A percentile compares a stretch with the other conserved stretches of the same genome.
These are phyloP conservation scores for Ceratocystis variospora DNA, from an alignment of 2,329 filamentous ascomycete genomes.

Conservation along the genomic window DNA sequence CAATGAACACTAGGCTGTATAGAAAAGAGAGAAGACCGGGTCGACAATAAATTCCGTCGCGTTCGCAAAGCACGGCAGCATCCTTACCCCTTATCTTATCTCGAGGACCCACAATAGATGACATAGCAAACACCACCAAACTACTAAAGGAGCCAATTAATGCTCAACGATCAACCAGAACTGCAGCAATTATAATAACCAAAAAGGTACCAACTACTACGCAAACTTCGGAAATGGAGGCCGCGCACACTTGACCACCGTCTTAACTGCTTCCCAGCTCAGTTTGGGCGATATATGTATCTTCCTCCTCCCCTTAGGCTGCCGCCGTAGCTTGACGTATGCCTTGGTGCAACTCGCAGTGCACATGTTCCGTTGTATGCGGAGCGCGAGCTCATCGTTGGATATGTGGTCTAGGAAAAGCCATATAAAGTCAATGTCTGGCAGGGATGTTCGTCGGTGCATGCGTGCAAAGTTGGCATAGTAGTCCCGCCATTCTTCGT, in stretches of 20 bases:
- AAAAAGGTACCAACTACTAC: background rate
- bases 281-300: constrained; percentile 14
- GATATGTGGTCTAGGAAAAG: constrained; percentile 18
- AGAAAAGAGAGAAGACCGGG: background rate
- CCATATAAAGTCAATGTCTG: constrained; percentile 17
- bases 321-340: constrained; percentile 11
- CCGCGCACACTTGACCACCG: constrained; percentile 12
- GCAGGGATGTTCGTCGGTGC: constrained; percentile 15
- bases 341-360: constrained; percentile 10
- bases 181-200: background rate
- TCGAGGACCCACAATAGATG: constrained; percentile 10
- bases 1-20: background rate
- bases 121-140: background rate
- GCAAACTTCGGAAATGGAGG: constrained; percentile 15
- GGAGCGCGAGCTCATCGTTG: constrained; percentile 14
- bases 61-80: constrained; percentile 12
- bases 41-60: background rate
- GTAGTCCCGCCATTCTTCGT: constrained; percentile 17
- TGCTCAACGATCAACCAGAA: background rate
- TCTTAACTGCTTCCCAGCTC: constrained; percentile 17
- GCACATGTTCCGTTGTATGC: constrained; percentile 17
- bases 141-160: too few species aligned
- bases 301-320: constrained; percentile 14
- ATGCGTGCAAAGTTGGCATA: constrained; percentile 15
- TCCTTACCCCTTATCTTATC: constrained; percentile 15